Evolutionary conservation across 108 stramenopile genomes (phyloP).

Genomic region (Pseudonitzschia multistriata): DNA sequence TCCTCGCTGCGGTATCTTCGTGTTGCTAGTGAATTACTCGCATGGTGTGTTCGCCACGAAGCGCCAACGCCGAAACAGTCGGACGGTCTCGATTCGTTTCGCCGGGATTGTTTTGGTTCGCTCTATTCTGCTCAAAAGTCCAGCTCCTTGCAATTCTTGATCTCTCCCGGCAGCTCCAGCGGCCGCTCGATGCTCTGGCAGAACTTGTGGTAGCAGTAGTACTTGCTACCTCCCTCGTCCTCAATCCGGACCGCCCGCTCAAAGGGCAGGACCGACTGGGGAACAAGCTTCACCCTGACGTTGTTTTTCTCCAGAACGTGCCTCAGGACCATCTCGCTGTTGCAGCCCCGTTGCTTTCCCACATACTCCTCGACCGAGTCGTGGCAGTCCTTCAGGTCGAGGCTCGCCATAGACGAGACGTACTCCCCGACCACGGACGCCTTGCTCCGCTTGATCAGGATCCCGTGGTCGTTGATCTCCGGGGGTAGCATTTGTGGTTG

Average conservation of each 20-base stretch:
- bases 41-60: too few species aligned
- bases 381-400: slow-evolving; percentile 7
- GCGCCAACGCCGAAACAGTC: too few species aligned
- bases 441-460: slow-evolving; percentile 7
- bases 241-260: slow-evolving; percentile 6
- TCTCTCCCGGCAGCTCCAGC: neutral
- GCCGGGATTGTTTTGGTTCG: too few species aligned
- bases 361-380: neutral
- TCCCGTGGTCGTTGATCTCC: slow-evolving; percentile 14
- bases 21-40: too few species aligned
- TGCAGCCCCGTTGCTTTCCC: slow-evolving; percentile 11
- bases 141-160: slow-evolving; percentile 13
- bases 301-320: neutral
- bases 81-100: too few species aligned
- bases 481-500: neutral
- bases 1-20: too few species aligned
- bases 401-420: neutral
- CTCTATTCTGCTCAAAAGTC: slow-evolving; percentile 1
- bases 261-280: slow-evolving; percentile 12
- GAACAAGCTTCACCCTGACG: neutral
- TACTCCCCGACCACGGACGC: slow-evolving; percentile 14
- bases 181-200: slow-evolving; percentile 15
- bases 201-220: slow-evolving; percentile 18
- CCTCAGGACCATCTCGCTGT: slow-evolving; percentile 15
- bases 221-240: neutral